Conservation (phyloP, 2,329 filamentous ascomycete species). For the Sordariomycetes sp. region DNA sequence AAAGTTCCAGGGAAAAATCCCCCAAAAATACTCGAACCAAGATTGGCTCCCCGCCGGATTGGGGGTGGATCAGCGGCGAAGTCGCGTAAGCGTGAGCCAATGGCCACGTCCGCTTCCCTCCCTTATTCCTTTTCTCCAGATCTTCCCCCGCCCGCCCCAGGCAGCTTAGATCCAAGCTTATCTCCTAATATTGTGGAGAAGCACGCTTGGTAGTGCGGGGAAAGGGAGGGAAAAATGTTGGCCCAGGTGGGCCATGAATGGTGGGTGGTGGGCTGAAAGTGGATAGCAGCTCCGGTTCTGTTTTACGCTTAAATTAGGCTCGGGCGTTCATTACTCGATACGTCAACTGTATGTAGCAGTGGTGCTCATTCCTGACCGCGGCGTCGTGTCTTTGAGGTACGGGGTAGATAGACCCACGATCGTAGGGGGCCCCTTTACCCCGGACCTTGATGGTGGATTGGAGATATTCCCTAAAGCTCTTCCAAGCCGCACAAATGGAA, state of each 20-base stretch:
- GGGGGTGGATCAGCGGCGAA: background rate
- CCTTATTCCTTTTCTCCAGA: background rate
- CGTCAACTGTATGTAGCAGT: too few relatives aligned
- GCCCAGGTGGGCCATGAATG: too few relatives aligned
- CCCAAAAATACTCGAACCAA: background rate
- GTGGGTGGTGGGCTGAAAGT: too few relatives aligned
- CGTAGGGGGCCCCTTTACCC: too few relatives aligned
- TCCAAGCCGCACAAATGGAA: background rate
- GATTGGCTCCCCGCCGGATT: background rate
- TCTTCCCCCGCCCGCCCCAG: background rate
- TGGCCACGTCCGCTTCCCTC: background rate
- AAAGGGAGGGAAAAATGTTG: background rate
- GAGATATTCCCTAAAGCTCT: too few relatives aligned
- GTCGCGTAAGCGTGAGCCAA: background rate
- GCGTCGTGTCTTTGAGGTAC: too few relatives aligned
- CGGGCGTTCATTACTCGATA: too few relatives aligned
- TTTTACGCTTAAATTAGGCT: too few relatives aligned
- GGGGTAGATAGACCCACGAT: too few relatives aligned
- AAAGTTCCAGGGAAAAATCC: background rate
- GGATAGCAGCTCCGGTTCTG: too few relatives aligned
- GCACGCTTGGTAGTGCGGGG: background rate
- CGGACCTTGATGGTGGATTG: too few relatives aligned
- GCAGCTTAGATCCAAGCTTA: background rate
- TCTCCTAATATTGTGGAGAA: background rate
- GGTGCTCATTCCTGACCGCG: too few relatives aligned